Evolutionary conservation across 2,329 filamentous ascomycete species (phyloP).

Genomic region (Penicillium sclerotiorum): DNA sequence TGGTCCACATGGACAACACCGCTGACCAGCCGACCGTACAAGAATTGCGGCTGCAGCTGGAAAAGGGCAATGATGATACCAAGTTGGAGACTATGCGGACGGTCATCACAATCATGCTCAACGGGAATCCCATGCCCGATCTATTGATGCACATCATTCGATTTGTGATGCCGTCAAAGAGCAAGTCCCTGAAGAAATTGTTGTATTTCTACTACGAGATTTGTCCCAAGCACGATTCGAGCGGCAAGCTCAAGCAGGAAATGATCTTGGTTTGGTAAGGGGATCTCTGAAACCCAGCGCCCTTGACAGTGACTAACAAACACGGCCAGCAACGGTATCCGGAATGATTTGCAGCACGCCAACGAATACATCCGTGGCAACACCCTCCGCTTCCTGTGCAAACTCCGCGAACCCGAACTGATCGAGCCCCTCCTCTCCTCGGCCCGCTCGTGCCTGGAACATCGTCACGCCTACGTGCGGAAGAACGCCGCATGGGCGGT

Average conservation of each 20-base stretch:
- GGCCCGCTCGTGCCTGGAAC: conserved; percentile 87
- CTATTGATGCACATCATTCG: conserved; percentile 99
- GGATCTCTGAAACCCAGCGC: conserved; percentile 16
- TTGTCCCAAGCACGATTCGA: conserved; percentile 90
- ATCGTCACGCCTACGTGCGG: conserved; percentile 94
- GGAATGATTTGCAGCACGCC: conserved; percentile 93
- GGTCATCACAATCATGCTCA: conserved; percentile 96
- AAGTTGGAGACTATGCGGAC: conserved; percentile 97
- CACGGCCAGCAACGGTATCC: conserved; percentile 80
- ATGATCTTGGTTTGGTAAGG: conserved; percentile 97
- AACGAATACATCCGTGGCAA: conserved; percentile 99
- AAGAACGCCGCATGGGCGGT: conserved; percentile 98
- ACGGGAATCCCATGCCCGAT: conserved; percentile 92
- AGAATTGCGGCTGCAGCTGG: conserved; percentile 88
- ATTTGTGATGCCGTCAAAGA: conserved; percentile 98
- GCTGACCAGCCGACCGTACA: conserved; percentile 87
- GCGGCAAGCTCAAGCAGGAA: conserved; percentile 96
- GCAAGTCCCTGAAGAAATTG: conserved; percentile 94
- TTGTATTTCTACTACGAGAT: conserved; percentile 99
- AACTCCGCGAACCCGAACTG: conserved; percentile 91
- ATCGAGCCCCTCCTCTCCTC: conserved; percentile 95
- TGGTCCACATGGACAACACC: conserved; percentile 97
- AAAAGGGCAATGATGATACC: conserved; percentile 89
- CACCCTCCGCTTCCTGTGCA: conserved; percentile 96
- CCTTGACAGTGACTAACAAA: neutral